A percentile compares a stretch with the other conserved stretches of the same genome.
These are phyloP conservation scores for Phytophthora gonapodyides DNA, from an alignment of 352 stramenopile species.

Conservation along the genomic window DNA sequence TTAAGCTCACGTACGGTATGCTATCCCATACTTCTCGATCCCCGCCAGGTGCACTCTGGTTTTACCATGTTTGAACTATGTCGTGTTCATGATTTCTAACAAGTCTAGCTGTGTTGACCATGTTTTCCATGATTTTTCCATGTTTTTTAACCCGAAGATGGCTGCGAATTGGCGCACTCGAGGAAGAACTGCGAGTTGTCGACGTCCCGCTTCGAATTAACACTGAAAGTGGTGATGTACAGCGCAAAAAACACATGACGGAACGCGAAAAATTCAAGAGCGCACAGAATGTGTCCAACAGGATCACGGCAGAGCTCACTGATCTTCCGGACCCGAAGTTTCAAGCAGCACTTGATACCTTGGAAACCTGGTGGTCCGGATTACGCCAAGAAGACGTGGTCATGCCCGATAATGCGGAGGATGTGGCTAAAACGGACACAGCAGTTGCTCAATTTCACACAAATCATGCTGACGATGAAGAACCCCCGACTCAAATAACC, in stretches of 20 bases:
- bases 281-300: conserved; percentile 3
- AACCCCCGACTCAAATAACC: too few relatives aligned
- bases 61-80: conserved; percentile 5
- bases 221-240: background rate
- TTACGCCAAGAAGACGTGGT: background rate
- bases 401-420: too few relatives aligned
- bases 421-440: too few relatives aligned
- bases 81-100: background rate
- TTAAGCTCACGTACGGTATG: background rate
- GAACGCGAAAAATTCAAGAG: conserved; percentile 14
- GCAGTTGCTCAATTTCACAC: too few relatives aligned
- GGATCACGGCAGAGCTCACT: background rate
- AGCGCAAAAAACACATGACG: conserved; percentile 1
- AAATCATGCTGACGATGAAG: too few relatives aligned
- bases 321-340: conserved; percentile 3
- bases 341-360: background rate
- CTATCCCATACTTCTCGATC: conserved; percentile 12
- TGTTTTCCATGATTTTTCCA: conserved; percentile 7
- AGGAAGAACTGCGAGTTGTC: conserved; percentile 1
- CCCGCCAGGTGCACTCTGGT: background rate
- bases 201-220: background rate
- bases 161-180: background rate
- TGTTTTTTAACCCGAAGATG: conserved; percentile 6
- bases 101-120: background rate
- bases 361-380: background rate